These are phyloP conservation scores for Termitomyces heimii DNA, from an alignment of 768 basidiomycete genomes.

Conservation along the genomic window DNA sequence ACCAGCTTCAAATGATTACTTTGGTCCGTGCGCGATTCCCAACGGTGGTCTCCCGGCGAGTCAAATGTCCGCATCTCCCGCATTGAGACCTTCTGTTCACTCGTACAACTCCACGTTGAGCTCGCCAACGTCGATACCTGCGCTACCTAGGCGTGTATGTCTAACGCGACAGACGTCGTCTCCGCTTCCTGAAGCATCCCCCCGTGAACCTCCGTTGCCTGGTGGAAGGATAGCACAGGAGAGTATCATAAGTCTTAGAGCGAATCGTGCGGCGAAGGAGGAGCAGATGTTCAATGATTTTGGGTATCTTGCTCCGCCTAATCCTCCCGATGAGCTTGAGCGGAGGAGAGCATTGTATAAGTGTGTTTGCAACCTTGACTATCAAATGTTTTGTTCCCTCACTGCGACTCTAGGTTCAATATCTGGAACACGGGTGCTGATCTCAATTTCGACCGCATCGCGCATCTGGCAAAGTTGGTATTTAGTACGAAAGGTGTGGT, in stretches of 20 bases:
- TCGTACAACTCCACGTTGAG: conserved; percentile 7
- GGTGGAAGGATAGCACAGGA: conserved; percentile 27
- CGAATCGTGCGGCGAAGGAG: conserved; percentile 54
- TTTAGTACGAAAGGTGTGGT: conserved; percentile 85
- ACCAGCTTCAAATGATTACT: conserved; percentile 10
- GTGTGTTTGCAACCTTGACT: conserved; percentile 31
- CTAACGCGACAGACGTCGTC: conserved; percentile 61
- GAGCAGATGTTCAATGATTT: conserved; percentile 59
- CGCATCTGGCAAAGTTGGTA: conserved; percentile 87
- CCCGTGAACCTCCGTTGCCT: conserved; percentile 25
- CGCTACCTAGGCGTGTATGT: conserved; percentile 44
- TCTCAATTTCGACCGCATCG: conserved; percentile 90
- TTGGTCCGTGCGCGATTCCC: neutral
- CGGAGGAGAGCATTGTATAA: conserved; percentile 82
- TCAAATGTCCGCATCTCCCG: neutral
- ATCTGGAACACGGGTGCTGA: conserved; percentile 85
- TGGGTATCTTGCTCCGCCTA: conserved; percentile 74
- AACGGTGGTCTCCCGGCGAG: neutral
- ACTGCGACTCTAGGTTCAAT: conserved; percentile 57
- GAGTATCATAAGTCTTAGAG: conserved; percentile 21
- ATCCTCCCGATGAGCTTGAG: conserved; percentile 80
- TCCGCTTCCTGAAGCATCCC: conserved; percentile 44
- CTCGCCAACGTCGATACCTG: conserved; percentile 32
- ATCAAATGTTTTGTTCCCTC: neutral
- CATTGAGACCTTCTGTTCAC: neutral